Percentiles rank a stretch among this genome's conserved stretches.
Conservation (phyloP, 441 rosid genomes). For the Erysimum cheiri region DNA sequence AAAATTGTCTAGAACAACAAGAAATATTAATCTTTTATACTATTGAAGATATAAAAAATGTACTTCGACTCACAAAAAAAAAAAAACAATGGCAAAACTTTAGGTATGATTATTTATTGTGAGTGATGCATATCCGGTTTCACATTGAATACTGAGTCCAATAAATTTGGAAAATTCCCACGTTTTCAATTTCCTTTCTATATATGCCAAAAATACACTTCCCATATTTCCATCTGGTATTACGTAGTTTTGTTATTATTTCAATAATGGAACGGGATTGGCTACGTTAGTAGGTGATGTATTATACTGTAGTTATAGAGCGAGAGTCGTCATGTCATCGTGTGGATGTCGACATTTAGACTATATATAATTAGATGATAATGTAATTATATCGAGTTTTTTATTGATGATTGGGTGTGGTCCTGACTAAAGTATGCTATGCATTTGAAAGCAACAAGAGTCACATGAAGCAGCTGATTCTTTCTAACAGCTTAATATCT, state of each 20-base stretch:
- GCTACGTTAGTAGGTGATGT: no score
- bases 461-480: slow-evolving; percentile 23
- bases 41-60: no score
- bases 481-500: background rate
- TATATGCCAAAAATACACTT: slow-evolving; percentile 8
- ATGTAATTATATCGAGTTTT: slow-evolving; percentile 13
- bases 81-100: background rate
- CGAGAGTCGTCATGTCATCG: slow-evolving; percentile 15
- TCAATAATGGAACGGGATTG: background rate
- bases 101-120: background rate
- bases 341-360: slow-evolving; percentile 25
- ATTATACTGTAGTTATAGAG: background rate
- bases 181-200: slow-evolving; percentile 24
- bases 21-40: no score
- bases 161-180: slow-evolving; percentile 19
- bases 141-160: slow-evolving; percentile 4
- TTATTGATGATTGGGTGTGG: slow-evolving; percentile 25
- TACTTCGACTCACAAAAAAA: no score
- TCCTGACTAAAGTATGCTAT: background rate
- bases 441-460: slow-evolving; percentile 23
- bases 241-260: slow-evolving; percentile 11
- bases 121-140: background rate
- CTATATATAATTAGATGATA: slow-evolving; percentile 26
- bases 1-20: no score
- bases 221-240: slow-evolving; percentile 12